A percentile compares a stretch with the other conserved stretches of the same genome.
These are phyloP conservation scores for Alternaria solani DNA, from an alignment of 2,329 filamentous ascomycete genomes.

Conservation along the genomic window DNA sequence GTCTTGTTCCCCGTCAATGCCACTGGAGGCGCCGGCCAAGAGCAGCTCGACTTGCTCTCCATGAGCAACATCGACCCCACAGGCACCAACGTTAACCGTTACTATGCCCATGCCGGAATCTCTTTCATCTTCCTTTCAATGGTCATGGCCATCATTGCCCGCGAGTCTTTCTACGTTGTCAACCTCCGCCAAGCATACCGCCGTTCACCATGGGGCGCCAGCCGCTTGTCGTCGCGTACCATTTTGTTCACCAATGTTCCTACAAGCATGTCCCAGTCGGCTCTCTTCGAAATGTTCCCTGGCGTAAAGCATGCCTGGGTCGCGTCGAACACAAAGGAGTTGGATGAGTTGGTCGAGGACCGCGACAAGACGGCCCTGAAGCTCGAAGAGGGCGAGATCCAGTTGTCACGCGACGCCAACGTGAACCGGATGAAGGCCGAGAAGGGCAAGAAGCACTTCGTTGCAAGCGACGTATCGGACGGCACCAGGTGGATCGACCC, in stretches of 20 bases:
- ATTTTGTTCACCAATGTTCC: slow-evolving; percentile 60
- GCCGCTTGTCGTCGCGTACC: slow-evolving; percentile 56
- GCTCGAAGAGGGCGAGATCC: slow-evolving; percentile 56
- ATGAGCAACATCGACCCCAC: slow-evolving; percentile 49
- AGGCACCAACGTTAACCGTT: slow-evolving; percentile 45
- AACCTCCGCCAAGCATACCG: slow-evolving; percentile 60
- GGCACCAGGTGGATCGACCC: slow-evolving; percentile 54
- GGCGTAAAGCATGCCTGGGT: slow-evolving; percentile 57
- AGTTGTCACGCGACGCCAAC: slow-evolving; percentile 64
- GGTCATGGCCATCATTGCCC: slow-evolving; percentile 55
- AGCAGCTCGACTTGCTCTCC: slow-evolving; percentile 51
- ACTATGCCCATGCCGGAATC: slow-evolving; percentile 56
- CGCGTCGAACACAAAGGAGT: slow-evolving; percentile 55
- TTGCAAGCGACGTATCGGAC: slow-evolving; percentile 52
- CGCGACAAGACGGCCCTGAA: slow-evolving; percentile 54
- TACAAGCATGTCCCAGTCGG: slow-evolving; percentile 50
- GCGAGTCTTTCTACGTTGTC: slow-evolving; percentile 58
- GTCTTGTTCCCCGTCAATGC: slow-evolving; percentile 59
- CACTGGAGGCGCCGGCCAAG: slow-evolving; percentile 47
- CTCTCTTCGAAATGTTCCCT: slow-evolving; percentile 51
- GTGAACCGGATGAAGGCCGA: slow-evolving; percentile 70
- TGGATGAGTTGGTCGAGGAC: slow-evolving; percentile 55
- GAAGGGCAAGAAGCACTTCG: slow-evolving; percentile 58
- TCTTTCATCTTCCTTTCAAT: slow-evolving; percentile 55
- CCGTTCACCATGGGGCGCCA: slow-evolving; percentile 54